phyloP scores from a whole-genome alignment of 495 filamentous ascomycete genomes.

The Penicillium egyptiacum region DNA sequence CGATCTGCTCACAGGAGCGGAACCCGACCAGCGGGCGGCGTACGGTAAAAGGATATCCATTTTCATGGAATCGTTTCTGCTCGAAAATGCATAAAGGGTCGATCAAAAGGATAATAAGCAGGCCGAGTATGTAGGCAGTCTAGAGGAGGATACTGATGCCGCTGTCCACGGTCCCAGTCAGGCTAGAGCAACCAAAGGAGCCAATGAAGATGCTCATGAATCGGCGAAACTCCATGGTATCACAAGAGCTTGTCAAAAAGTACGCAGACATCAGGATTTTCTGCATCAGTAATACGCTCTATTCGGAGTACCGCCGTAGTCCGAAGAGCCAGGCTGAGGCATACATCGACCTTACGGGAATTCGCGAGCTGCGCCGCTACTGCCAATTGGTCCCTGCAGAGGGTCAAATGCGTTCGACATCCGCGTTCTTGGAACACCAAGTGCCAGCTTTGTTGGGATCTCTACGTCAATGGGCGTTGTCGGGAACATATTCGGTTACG shows the following conservation, averaged over 20 bases:
- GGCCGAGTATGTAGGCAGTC: not conserved
- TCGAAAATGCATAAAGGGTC: not conserved
- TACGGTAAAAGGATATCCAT: not conserved
- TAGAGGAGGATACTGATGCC: not conserved
- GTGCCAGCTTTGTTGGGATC: constrained; percentile 29
- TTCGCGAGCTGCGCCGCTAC: constrained; percentile 30
- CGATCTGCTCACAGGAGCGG: not conserved
- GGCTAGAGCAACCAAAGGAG: not conserved
- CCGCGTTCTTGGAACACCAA: constrained; percentile 21
- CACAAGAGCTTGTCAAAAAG: not conserved
- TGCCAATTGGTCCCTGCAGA: constrained; percentile 35
- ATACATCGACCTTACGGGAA: constrained; percentile 32
- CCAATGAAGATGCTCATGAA: not conserved
- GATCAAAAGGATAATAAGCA: not conserved
- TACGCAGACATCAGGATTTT: constrained; percentile 22
- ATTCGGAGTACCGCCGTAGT: constrained; percentile 17
- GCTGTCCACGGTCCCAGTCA: not conserved
- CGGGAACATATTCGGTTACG: constrained; percentile 17
- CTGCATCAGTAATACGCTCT: constrained; percentile 39
- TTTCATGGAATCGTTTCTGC: not conserved
- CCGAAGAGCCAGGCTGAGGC: constrained; percentile 5
- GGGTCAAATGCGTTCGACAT: constrained; percentile 21
- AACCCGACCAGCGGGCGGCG: not conserved
- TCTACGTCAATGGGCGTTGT: constrained; percentile 24
- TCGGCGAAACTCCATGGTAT: constrained; percentile 18